Percentiles rank a stretch among this genome's conserved stretches.
Evolutionary conservation across 139 green algal species (phyloP).

Genomic region (Yamagishiella unicocca): DNA sequence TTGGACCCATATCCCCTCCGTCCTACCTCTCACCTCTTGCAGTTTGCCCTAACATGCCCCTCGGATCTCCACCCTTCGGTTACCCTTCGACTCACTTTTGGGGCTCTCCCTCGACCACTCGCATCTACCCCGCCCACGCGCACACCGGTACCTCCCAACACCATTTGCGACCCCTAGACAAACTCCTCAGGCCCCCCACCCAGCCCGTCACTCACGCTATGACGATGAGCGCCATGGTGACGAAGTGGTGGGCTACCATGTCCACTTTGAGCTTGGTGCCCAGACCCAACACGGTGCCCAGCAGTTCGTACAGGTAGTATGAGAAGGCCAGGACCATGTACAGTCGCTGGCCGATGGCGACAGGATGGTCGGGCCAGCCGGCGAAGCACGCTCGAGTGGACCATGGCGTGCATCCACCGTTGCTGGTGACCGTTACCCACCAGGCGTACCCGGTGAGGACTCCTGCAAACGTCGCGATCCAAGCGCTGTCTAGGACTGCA

Average conservation of each 20-base stretch:
- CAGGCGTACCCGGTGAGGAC: constrained; percentile 38
- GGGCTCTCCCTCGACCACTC: too few species aligned
- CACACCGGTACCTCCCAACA: too few species aligned
- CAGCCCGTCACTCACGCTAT: constrained; percentile 35
- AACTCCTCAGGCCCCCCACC: too few species aligned
- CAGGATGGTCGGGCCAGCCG: constrained; percentile 51
- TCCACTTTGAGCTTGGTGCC: constrained; percentile 59
- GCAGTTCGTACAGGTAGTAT: constrained; percentile 69
- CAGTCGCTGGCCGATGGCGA: constrained; percentile 33
- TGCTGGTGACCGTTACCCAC: constrained; percentile 43
- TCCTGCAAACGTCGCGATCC: constrained; percentile 37
- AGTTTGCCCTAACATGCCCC: too few species aligned
- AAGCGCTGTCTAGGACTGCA: constrained; percentile 22
- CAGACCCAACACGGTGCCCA: constrained; percentile 55
- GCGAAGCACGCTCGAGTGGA: constrained; percentile 50
- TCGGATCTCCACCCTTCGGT: too few species aligned
- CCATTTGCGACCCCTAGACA: too few species aligned
- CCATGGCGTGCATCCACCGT: constrained; percentile 57
- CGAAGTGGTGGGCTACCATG: constrained; percentile 69
- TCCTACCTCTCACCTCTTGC: too few species aligned
- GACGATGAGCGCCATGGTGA: constrained; percentile 64
- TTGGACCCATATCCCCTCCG: too few species aligned
- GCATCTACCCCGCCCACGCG: too few species aligned
- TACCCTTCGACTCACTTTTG: too few species aligned
- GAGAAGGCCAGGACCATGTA: constrained; percentile 53